These are phyloP conservation scores for Nephelium lappaceum DNA, from an alignment of 345 rosid species.

Conservation along the genomic window DNA sequence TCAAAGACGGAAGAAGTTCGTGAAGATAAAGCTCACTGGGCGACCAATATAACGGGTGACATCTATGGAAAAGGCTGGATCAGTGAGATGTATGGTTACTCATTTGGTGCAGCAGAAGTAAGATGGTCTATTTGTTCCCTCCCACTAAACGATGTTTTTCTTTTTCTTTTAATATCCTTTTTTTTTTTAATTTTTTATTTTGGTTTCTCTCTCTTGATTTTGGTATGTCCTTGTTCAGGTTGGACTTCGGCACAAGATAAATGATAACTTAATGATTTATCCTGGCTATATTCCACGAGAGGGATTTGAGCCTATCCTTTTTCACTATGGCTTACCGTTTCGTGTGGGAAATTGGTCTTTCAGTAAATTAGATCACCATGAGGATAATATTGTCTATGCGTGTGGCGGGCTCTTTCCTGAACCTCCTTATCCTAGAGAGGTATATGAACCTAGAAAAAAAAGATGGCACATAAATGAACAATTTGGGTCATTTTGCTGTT, in stretches of 20 bases:
- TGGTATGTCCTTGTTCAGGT: slow-evolving; percentile 52
- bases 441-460: slow-evolving; percentile 29
- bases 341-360: slow-evolving; percentile 94
- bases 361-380: slow-evolving; percentile 86
- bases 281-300: slow-evolving; percentile 89
- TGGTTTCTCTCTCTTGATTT: slow-evolving; percentile 10
- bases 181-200: background rate
- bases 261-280: slow-evolving; percentile 88
- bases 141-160: background rate
- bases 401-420: slow-evolving; percentile 90
- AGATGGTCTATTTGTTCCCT: slow-evolving; percentile 26
- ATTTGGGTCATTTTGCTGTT: background rate
- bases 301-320: slow-evolving; percentile 85
- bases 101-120: slow-evolving; percentile 99
- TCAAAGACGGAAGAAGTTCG: slow-evolving; percentile 98
- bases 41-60: slow-evolving; percentile 96
- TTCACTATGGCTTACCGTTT: slow-evolving; percentile 94
- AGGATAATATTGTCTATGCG: slow-evolving; percentile 84
- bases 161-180: no score
- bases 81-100: slow-evolving; percentile 99
- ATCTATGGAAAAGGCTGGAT: slow-evolving; percentile 96
- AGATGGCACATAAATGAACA: background rate
- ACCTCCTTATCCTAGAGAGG: slow-evolving; percentile 98
- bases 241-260: slow-evolving; percentile 92
- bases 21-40: slow-evolving; percentile 89